Evolutionary conservation across 495 filamentous ascomycete species (phyloP).

Genomic region (Penicillium subrubescens): DNA sequence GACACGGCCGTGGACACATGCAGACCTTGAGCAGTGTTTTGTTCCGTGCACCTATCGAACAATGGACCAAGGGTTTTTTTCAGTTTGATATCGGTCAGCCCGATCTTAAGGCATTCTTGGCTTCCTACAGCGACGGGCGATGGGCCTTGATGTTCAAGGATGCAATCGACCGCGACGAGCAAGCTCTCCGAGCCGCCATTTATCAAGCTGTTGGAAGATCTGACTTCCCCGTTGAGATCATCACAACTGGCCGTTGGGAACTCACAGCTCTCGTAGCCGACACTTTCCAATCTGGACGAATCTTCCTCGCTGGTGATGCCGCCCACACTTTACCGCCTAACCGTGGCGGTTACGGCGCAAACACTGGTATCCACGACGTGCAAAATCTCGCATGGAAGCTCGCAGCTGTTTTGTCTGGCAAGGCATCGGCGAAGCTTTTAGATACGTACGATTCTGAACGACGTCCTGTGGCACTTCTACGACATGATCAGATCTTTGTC

Average conservation of each 20-base stretch:
- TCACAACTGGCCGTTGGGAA: slow-evolving; percentile 34
- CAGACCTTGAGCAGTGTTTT: slow-evolving; percentile 43
- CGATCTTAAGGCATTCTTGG: slow-evolving; percentile 26
- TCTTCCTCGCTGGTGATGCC: slow-evolving; percentile 54
- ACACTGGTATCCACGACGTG: slow-evolving; percentile 51
- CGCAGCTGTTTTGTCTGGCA: slow-evolving; percentile 44
- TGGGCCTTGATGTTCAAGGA: slow-evolving; percentile 36
- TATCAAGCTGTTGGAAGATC: slow-evolving; percentile 23
- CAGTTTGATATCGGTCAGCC: slow-evolving; percentile 31
- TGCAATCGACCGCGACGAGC: slow-evolving; percentile 27
- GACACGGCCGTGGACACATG: slow-evolving; percentile 35
- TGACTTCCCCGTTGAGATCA: slow-evolving; percentile 28
- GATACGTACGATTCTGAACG: slow-evolving; percentile 54
- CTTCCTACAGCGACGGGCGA: slow-evolving; percentile 31
- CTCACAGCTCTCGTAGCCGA: slow-evolving; percentile 31
- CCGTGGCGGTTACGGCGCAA: slow-evolving; percentile 50
- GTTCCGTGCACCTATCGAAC: slow-evolving; percentile 33
- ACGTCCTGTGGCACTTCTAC: slow-evolving; percentile 44
- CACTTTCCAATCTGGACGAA: slow-evolving; percentile 32
- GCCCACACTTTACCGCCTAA: slow-evolving; percentile 53
- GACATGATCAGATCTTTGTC: slow-evolving; percentile 35
- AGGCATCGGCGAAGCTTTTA: slow-evolving; percentile 41
- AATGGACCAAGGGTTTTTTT: slow-evolving; percentile 23
- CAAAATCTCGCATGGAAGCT: slow-evolving; percentile 53
- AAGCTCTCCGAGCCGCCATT: slow-evolving; percentile 17